A percentile compares a stretch with the other conserved stretches of the same genome.
Conservation (phyloP, 768 basidiomycete genomes). For the Leucosporidium yakuticum region DNA sequence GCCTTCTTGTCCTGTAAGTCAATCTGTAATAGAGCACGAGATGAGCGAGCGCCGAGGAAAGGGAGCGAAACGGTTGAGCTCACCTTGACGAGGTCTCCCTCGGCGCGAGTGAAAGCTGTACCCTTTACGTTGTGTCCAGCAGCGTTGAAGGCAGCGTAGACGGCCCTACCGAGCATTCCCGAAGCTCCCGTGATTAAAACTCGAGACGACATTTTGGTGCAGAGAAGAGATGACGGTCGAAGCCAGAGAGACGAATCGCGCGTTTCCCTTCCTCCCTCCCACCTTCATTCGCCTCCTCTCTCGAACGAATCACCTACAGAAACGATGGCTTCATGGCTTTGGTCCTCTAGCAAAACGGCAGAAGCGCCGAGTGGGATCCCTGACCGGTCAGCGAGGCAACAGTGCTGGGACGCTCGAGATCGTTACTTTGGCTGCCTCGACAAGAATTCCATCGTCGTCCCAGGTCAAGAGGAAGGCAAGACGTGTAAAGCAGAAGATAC, state of each 20-base stretch:
- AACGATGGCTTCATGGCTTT: no score
- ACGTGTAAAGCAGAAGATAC: conserved; percentile 57
- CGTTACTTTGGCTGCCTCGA: conserved; percentile 81
- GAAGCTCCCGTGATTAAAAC: no score
- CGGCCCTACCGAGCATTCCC: conserved; percentile 78
- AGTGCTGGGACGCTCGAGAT: conserved; percentile 82
- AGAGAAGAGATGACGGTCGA: no score
- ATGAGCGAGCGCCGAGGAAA: not conserved
- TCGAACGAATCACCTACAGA: no score
- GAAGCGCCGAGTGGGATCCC: no score
- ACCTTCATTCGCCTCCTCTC: no score
- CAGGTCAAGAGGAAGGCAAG: conserved; percentile 60
- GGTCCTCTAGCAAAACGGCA: no score
- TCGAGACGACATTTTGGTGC: no score
- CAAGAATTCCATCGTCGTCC: conserved; percentile 58
- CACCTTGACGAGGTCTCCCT: conserved; percentile 46
- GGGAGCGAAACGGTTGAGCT: not conserved
- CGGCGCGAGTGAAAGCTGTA: conserved; percentile 65
- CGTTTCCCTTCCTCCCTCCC: no score
- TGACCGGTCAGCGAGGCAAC: conserved; percentile 49
- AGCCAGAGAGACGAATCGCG: no score
- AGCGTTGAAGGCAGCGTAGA: conserved; percentile 59
- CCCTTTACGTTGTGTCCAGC: conserved; percentile 51
- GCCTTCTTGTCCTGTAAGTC: conserved; percentile 61
- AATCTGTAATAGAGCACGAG: conserved; percentile 45